Conservation (phyloP, 208 protist genomes). For the Acanthamoeba triangularis region DNA sequence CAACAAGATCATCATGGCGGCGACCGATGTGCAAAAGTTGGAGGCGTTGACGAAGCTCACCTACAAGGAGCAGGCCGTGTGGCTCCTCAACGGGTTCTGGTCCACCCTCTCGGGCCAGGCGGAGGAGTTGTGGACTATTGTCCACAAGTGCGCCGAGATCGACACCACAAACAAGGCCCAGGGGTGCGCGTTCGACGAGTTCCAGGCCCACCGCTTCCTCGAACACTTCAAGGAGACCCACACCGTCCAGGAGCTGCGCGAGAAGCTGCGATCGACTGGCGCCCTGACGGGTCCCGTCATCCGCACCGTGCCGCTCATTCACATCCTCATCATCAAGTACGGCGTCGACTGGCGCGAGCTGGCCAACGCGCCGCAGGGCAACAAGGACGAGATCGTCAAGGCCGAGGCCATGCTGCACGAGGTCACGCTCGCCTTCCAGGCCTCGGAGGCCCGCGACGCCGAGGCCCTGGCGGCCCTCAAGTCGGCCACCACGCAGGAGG, state of each 20-base stretch:
- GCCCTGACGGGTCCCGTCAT: background rate
- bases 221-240: slow-evolving; percentile 39
- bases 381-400: slow-evolving; percentile 79
- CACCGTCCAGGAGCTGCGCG: slow-evolving; percentile 33
- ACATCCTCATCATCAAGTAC: slow-evolving; percentile 75
- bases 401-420: slow-evolving; percentile 40
- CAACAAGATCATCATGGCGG: background rate
- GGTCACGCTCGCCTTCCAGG: background rate
- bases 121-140: background rate
- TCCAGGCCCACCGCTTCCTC: slow-evolving; percentile 69
- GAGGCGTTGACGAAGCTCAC: background rate
- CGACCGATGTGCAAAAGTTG: background rate
- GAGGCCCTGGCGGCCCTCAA: background rate
- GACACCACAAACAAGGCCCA: background rate
- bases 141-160: slow-evolving; percentile 42
- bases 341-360: slow-evolving; percentile 56
- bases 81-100: slow-evolving; percentile 81
- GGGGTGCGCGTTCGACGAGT: slow-evolving; percentile 23
- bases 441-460: background rate
- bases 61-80: slow-evolving; percentile 78
- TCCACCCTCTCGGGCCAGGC: background rate
- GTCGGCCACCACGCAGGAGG: background rate
- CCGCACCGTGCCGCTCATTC: slow-evolving; percentile 13
- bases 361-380: slow-evolving; percentile 61
- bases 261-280: slow-evolving; percentile 24